These are phyloP conservation scores for Mortierella hygrophila DNA, from an alignment of 192 early-diverging fungal species.

Conservation along the genomic window DNA sequence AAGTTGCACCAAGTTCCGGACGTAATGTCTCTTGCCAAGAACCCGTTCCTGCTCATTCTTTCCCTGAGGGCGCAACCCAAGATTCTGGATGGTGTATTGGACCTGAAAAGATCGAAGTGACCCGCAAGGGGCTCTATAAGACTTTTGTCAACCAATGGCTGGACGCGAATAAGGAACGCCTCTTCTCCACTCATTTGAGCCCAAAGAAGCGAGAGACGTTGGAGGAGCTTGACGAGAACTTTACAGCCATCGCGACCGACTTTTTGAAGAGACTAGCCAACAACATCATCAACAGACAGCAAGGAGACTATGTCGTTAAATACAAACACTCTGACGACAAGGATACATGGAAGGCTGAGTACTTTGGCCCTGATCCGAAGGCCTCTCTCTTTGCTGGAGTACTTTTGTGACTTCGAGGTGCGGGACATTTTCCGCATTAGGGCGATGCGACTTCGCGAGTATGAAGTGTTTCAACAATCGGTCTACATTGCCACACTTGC, in stretches of 20 bases:
- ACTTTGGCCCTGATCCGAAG: neutral
- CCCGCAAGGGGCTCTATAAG: neutral
- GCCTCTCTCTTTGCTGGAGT: neutral
- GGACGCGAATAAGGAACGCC: neutral
- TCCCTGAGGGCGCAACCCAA: neutral
- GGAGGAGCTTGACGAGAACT: too few relatives aligned
- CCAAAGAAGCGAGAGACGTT: neutral
- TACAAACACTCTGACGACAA: neutral
- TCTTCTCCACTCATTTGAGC: neutral
- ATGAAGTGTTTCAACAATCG: too few relatives aligned
- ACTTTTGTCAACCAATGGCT: neutral
- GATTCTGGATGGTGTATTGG: too few relatives aligned
- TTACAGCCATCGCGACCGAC: too few relatives aligned
- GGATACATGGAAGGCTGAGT: neutral
- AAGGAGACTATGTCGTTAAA: neutral
- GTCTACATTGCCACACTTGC: neutral
- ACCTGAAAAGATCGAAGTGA: neutral
- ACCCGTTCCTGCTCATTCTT: neutral
- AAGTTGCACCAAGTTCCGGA: neutral
- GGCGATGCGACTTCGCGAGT: too few relatives aligned
- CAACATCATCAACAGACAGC: neutral
- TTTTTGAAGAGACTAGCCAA: neutral
- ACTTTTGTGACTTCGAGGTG: neutral
- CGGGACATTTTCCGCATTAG: too few relatives aligned
- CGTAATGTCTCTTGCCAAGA: neutral